Base-by-base conservation (phyloP, 176 grass and related monocot genomes). In the Eragrostis nindensis region DNA sequence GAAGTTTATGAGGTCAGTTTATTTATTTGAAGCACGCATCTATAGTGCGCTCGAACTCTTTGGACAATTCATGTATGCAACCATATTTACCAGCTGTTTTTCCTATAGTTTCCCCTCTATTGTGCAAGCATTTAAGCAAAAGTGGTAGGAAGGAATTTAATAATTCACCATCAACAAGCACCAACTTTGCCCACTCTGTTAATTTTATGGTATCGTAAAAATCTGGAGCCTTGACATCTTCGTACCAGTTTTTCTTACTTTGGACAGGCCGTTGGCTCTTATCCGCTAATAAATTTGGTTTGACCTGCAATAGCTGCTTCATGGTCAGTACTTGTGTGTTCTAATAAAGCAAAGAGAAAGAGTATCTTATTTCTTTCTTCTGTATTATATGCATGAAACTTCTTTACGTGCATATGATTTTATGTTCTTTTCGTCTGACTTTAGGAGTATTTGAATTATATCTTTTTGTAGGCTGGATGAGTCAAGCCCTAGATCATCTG, bases 401-500 rank as follows among this genome's bases (percentile, higher is more conserved):
- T 61, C 5, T 54, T 78, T 5, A 2, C 6, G 7, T 42, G 44
- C 38, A 63, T 80, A 64, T 0, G 15, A 68, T 45, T 7, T 86
- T 83, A 57, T 69, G 13, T 38, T 79, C 0, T 49, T 75, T 45
- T 17, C 47, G 8, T 82, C 80, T 14, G 60, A 49, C 32, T 21
- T 14, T 55, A 13, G 14, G 41, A 78, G 10, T 32, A 12, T 49
- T 70, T 62, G 1, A 73, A 44, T 65, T 7, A 0, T 70, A 43
- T 85, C 44, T 84, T 68, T 81, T n/a, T 81, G 27, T 86, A 98
- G 95, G 88, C 39, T 98, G 82, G 92, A 93, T 2, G 88, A 93
- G 66, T 84, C 90, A 49, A 98, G 92, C 56, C 96, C 96, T 81
- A 87, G 84, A 32, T 89, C 87, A 26, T 89, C 90, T 69, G 73